Evolutionary conservation across 495 filamentous ascomycete species (phyloP).

Genomic region (Hypoxylon trugodes): DNA sequence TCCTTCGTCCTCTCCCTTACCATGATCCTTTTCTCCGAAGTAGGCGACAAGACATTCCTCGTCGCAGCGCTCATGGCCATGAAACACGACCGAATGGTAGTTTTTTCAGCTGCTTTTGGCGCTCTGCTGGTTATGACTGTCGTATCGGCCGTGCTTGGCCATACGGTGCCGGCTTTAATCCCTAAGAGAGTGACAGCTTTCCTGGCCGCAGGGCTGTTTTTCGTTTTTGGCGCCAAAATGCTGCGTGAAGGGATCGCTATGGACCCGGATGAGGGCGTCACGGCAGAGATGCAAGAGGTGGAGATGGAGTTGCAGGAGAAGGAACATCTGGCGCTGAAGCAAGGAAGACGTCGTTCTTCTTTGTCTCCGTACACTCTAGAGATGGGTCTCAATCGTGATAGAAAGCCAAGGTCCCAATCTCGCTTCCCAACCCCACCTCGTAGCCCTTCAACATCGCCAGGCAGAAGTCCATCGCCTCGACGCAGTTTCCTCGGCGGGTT

Average conservation of each 20-base stretch:
- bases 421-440: constrained; percentile 67
- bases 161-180: constrained; percentile 90
- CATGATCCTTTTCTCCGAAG: constrained; percentile 97
- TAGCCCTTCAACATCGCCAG: constrained; percentile 67
- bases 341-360: constrained; percentile 61
- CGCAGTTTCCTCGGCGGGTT: constrained; percentile 51
- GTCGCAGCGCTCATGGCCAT: constrained; percentile 98
- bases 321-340: constrained; percentile 71
- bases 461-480: constrained; percentile 55
- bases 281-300: constrained; percentile 96
- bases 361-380: constrained; percentile 71
- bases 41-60: constrained; percentile 98
- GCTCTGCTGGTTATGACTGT: constrained; percentile 94
- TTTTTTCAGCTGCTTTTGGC: constrained; percentile 92
- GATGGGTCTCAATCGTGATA: constrained; percentile 62
- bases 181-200: constrained; percentile 89
- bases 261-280: constrained; percentile 85
- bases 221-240: constrained; percentile 87
- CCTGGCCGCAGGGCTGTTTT: constrained; percentile 82
- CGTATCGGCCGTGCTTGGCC: constrained; percentile 93
- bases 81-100: constrained; percentile 91
- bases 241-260: constrained; percentile 89
- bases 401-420: constrained; percentile 67
- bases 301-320: constrained; percentile 96
- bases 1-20: constrained; percentile 91